A percentile compares a stretch with the other conserved stretches of the same genome.
Evolutionary conservation across 1,284 basidiomycete species (phyloP).

Genomic region (Leccinum fallax): DNA sequence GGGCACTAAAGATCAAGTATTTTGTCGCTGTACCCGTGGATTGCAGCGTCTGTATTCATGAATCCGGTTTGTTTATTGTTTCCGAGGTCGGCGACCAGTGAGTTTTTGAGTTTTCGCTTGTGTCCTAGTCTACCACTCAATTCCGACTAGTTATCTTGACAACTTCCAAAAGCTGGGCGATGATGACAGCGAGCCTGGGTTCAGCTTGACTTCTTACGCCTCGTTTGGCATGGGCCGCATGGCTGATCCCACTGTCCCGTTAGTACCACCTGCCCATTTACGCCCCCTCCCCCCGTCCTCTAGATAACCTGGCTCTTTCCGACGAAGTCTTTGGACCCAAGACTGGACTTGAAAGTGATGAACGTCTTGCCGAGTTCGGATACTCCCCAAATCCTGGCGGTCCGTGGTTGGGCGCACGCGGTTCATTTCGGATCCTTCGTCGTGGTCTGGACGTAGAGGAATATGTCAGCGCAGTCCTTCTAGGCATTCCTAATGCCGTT

Average conservation of each 20-base stretch:
- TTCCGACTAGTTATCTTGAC: constrained; percentile 72
- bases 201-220: constrained; percentile 83
- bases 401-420: constrained; percentile 88
- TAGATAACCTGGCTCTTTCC: constrained; percentile 87
- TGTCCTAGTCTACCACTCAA: constrained; percentile 11
- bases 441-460: constrained; percentile 95
- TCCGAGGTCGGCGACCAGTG: constrained; percentile 97
- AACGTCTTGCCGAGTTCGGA: constrained; percentile 92
- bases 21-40: constrained; percentile 96
- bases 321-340: constrained; percentile 92
- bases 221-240: constrained; percentile 67
- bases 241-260: constrained; percentile 57
- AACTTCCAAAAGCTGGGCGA: constrained; percentile 97
- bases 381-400: constrained; percentile 91
- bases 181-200: constrained; percentile 91
- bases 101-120: constrained; percentile 36
- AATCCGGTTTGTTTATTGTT: constrained; percentile 95
- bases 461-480: constrained; percentile 89
- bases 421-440: constrained; percentile 82
- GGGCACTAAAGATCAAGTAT: constrained; percentile 91
- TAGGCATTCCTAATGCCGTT: constrained; percentile 94
- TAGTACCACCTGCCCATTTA: constrained; percentile 80
- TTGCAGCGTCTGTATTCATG: constrained; percentile 89
- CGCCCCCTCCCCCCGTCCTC: constrained; percentile 58
- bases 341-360: constrained; percentile 87